Evolutionary conservation across 2,329 filamentous ascomycete species (phyloP).

Genomic region (Hymenoscyphus scutula): DNA sequence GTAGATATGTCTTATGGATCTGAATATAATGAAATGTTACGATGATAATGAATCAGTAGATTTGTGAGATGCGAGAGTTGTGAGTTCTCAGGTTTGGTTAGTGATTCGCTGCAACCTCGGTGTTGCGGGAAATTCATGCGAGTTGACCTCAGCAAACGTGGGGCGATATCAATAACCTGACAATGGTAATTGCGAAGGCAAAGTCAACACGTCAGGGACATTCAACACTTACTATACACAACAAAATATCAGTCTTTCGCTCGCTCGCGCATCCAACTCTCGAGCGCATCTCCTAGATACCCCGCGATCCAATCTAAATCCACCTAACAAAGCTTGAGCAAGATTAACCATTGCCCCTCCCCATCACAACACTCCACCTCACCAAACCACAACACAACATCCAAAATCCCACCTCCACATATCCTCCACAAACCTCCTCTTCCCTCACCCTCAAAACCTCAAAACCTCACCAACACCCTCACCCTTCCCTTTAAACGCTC

Average conservation of each 20-base stretch:
- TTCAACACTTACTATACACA: too few species aligned
- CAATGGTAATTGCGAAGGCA: too few species aligned
- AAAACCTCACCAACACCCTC: not conserved
- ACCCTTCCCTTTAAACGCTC: too few species aligned
- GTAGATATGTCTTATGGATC: slow-evolving; percentile 1
- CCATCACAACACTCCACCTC: too few species aligned
- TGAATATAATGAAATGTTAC: too few species aligned
- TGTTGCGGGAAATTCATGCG: not conserved
- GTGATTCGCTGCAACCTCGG: not conserved
- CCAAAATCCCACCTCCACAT: not conserved
- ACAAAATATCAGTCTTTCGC: too few species aligned
- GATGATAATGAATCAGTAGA: not conserved
- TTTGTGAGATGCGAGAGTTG: not conserved
- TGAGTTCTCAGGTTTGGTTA: not conserved
- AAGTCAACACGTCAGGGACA: too few species aligned
- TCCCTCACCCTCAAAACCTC: slow-evolving; percentile 13
- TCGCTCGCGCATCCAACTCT: too few species aligned
- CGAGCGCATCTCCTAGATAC: too few species aligned
- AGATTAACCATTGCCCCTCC: not conserved
- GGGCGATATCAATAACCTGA: too few species aligned
- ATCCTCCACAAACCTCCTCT: slow-evolving; percentile 14
- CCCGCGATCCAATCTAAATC: not conserved
- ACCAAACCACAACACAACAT: not conserved
- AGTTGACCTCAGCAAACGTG: too few species aligned
- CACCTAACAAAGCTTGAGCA: not conserved